Base-by-base conservation (phyloP, 257 asterid species). In the Forsythia suspensa region DNA sequence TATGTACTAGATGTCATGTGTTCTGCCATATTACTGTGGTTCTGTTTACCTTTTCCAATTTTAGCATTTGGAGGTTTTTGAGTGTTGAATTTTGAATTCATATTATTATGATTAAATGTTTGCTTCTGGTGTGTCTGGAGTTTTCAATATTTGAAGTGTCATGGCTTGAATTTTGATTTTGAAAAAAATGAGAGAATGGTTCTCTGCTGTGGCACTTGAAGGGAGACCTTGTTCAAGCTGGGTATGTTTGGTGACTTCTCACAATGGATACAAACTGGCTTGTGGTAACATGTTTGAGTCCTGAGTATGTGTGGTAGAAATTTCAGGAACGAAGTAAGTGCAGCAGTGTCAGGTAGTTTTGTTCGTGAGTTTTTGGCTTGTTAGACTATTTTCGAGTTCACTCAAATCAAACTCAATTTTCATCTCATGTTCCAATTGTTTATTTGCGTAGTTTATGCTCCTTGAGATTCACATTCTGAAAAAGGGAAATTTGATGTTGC, bases 11-110 rank as follows among this genome's bases (percentile, higher is more conserved):
- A 80, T 80, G 75, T 74, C 57, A 20, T 76, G 43, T 81, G 77
- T 63, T 63, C 61, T 82, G 83, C 63, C 46, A 51, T 82, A 48
- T 40, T 63, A 73, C 74, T 82, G 77, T 41, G 74, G 72, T 81
- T 77, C 67, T 82, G 76, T 82, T 82, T 68, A 85, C 84, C 55
- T 55, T 41, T 71, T 12, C 34, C 51, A 48, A 11, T 8, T 38
- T 73, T 71, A 82, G 71, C 74, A 79, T 72, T 72, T 74, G 72
- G 73, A 65, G 66, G 41, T 72, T 71, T 82, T 72, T 71, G 80
- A 76, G 74, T 80, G 39, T 63, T 63, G 69, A 63, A 21, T 24
- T 63, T 63, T 24, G 38, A 9, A 24, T 63, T 11, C 69, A 24
- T 10, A 29, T 63, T 3, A 29, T 63, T n/a, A 57, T 57, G 69